These are phyloP conservation scores for Teratosphaeria gauchensis DNA, from an alignment of 2,329 filamentous ascomycete species.

Conservation along the genomic window DNA sequence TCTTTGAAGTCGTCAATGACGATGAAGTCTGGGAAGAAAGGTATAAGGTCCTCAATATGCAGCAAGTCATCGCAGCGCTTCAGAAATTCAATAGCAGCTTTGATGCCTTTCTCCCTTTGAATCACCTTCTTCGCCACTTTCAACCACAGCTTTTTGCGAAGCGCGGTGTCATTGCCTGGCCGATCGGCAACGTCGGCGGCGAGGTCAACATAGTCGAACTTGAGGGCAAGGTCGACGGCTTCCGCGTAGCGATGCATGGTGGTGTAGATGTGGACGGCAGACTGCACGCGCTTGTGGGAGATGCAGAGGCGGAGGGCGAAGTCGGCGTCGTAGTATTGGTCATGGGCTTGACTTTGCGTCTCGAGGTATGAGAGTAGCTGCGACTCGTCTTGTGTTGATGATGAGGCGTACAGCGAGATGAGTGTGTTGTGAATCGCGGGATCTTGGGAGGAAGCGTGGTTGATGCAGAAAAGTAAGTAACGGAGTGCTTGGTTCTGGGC, in stretches of 20 bases:
- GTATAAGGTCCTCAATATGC: conserved; percentile 91
- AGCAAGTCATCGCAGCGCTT: conserved; percentile 75
- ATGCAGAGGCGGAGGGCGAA: conserved; percentile 95
- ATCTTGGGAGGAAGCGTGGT: conserved; percentile 68
- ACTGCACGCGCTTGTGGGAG: conserved; percentile 82
- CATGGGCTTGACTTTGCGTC: conserved; percentile 63
- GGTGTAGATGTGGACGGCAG: conserved; percentile 94
- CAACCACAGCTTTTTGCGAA: conserved; percentile 92
- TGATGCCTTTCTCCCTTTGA: conserved; percentile 75
- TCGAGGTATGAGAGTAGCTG: conserved; percentile 82
- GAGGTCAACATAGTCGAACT: conserved; percentile 81
- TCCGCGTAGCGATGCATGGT: conserved; percentile 91
- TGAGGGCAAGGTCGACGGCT: conserved; percentile 83
- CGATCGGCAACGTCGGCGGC: conserved; percentile 83
- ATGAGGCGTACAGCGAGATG: conserved; percentile 88
- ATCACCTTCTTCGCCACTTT: conserved; percentile 93
- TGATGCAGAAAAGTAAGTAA: conserved; percentile 88
- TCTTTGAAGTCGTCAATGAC: conserved; percentile 99
- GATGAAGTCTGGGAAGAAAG: conserved; percentile 97
- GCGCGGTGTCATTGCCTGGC: conserved; percentile 59
- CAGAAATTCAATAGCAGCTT: conserved; percentile 76
- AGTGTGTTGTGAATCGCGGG: conserved; percentile 94
- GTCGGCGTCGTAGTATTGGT: conserved; percentile 84
- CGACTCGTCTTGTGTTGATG: conserved; percentile 72
- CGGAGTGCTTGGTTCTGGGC: conserved; percentile 75